Percentiles rank a stretch among this genome's conserved stretches.
Evolutionary conservation across 2,329 filamentous ascomycete genomes (phyloP).

Genomic region (Keithomyces neogunnii): DNA sequence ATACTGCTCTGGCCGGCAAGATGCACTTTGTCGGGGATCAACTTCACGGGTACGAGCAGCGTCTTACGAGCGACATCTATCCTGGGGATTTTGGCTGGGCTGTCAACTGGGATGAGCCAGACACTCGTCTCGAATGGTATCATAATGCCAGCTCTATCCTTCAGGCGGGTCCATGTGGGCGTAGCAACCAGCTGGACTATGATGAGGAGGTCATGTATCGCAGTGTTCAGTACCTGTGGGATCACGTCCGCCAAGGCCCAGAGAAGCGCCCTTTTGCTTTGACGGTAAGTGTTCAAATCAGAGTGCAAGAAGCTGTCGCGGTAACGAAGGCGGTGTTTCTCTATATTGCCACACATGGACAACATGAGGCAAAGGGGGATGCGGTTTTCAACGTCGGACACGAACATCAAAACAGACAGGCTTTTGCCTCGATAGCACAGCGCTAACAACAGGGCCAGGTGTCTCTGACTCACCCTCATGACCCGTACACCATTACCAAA

Average conservation of each 20-base stretch:
- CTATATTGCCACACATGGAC: background rate
- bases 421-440: background rate
- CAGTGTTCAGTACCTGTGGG: conserved; percentile 81
- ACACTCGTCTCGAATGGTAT: conserved; percentile 84
- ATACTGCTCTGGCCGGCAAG: conserved; percentile 86
- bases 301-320: background rate
- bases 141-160: conserved; percentile 92
- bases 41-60: conserved; percentile 85
- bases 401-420: background rate
- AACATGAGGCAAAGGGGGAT: background rate
- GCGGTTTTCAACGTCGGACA: background rate
- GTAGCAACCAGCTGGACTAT: conserved; percentile 92
- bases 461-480: conserved; percentile 88
- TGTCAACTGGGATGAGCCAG: conserved; percentile 90
- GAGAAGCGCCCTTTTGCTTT: conserved; percentile 72
- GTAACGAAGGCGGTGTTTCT: background rate
- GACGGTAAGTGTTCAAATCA: conserved; percentile 41
- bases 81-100: conserved; percentile 91
- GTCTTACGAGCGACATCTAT: conserved; percentile 92
- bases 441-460: conserved; percentile 34
- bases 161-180: conserved; percentile 79
- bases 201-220: conserved; percentile 95
- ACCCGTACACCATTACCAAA: conserved; percentile 88
- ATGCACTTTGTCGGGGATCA: conserved; percentile 98
- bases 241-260: conserved; percentile 75